A percentile compares a stretch with the other conserved stretches of the same genome.
Evolutionary conservation across 2,329 filamentous ascomycete species (phyloP).

Genomic region (Xylaria sp.): DNA sequence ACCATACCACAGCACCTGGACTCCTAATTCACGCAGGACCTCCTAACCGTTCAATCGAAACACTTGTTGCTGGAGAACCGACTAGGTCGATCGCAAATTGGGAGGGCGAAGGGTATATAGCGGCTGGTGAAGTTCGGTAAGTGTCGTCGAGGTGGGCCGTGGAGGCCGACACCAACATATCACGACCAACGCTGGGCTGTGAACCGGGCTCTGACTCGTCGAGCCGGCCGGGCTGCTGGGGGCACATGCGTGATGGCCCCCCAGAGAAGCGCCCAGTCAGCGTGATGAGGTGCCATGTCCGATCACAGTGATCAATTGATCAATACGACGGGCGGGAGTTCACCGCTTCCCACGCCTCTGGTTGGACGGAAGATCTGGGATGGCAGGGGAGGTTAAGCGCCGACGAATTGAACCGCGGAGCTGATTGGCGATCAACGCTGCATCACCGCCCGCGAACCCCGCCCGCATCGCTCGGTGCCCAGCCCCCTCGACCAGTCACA

Average conservation of each 20-base stretch:
- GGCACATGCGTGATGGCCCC: conserved; percentile 52
- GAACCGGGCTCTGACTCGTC: conserved; percentile 58
- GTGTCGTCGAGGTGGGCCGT: conserved; percentile 41
- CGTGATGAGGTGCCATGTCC: conserved; percentile 43
- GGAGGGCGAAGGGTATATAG: conserved; percentile 66
- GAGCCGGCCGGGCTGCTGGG: conserved; percentile 46
- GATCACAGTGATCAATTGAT: conserved; percentile 42
- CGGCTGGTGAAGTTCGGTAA: conserved; percentile 58
- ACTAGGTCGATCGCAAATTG: conserved; percentile 56
- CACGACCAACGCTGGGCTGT: conserved; percentile 53
- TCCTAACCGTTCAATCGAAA: conserved; percentile 62
- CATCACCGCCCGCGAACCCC: conserved; percentile 41
- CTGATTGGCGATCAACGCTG: conserved; percentile 45
- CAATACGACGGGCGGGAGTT: conserved; percentile 38
- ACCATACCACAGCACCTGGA: conserved; percentile 42
- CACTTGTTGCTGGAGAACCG: conserved; percentile 60
- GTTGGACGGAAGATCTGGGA: conserved; percentile 46
- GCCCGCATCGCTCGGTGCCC: conserved; percentile 35
- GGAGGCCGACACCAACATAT: conserved; percentile 46
- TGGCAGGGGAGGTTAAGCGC: conserved; percentile 48
- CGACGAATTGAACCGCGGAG: conserved; percentile 38
- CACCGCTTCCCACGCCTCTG: conserved; percentile 42
- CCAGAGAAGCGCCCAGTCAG: conserved; percentile 53
- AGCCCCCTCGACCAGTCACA: conserved; percentile 23
- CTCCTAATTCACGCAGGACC: conserved; percentile 46